These are phyloP conservation scores for Talaromyces atroroseus DNA, from an alignment of 2,329 filamentous ascomycete genomes.

Conservation along the genomic window DNA sequence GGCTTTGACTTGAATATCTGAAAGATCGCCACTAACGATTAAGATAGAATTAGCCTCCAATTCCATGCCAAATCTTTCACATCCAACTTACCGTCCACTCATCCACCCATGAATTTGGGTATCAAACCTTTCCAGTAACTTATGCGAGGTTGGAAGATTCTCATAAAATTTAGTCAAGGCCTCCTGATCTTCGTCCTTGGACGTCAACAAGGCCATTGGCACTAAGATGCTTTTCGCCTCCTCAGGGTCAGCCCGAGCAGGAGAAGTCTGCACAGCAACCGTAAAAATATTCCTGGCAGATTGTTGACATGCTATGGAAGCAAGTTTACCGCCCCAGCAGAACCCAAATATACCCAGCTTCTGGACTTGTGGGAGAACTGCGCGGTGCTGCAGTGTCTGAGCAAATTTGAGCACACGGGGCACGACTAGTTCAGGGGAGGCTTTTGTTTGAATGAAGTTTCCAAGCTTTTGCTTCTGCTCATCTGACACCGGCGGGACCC, in stretches of 20 bases:
- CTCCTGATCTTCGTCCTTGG: constrained; percentile 23
- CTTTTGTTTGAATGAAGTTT: constrained; percentile 51
- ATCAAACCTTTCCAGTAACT: constrained; percentile 54
- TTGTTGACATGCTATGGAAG: constrained; percentile 7
- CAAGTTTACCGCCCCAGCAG: constrained; percentile 68
- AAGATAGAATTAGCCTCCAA: not conserved
- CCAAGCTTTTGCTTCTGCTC: constrained; percentile 59
- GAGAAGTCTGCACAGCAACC: constrained; percentile 11
- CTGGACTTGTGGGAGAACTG: constrained; percentile 49
- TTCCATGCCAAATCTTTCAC: not conserved
- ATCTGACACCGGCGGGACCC: constrained; percentile 58
- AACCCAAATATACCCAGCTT: constrained; percentile 59
- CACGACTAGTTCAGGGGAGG: constrained; percentile 25
- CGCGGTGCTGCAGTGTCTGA: constrained; percentile 41
- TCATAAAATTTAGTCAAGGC: constrained; percentile 17
- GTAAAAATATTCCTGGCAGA: constrained; percentile 2
- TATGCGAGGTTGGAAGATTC: constrained; percentile 1
- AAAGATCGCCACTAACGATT: constrained; percentile 43
- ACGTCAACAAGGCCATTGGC: constrained; percentile 10
- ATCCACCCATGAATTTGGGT: constrained; percentile 71
- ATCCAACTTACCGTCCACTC: constrained; percentile 50
- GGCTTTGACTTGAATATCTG: constrained; percentile 50
- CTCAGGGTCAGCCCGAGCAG: constrained; percentile 9
- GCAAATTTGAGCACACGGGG: constrained; percentile 29
- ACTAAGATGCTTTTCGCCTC: constrained; percentile 6